Evolutionary conservation across 306 rosid genomes (phyloP), one percentile per base, ranked within the genome.

Genomic region (Cicer chorassanicum): DNA sequence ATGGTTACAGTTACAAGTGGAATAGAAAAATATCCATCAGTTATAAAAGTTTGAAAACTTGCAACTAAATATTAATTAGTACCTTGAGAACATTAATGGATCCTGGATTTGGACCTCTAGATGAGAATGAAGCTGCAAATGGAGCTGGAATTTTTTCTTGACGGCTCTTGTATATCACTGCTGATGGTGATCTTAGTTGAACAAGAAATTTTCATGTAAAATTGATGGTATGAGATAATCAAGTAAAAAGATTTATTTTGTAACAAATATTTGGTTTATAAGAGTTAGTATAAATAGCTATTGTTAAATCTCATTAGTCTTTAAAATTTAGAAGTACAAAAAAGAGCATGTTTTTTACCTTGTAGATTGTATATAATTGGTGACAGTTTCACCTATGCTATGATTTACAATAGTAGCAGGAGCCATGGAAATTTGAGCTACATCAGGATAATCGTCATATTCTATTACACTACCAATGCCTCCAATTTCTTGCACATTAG

Each of bases 91-190:
- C 36, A 79, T 74, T 77, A 8, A 43, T 51, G 4, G 97, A 80
- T 62, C 87, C 93, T 43, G 85, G 78, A 80, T 80, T 88, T 62
- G 98, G 98, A 59, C 98, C 98, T 38, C 97, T 82, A 15, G 98
- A 86, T 60, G 98, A 86, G 79, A 93, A 93, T 46, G 93, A 49
- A 70, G 95, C 95, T 18, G 65, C 24, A 73, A 89, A 75, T 42
- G 93, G 95, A 70, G 98, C 95, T 4, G 12, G 8, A 3, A 6
- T 60, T 55, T 74, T 48, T 65, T 34, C 74, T 74, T 85, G 86
- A 0, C 48, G 79, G 15, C 86, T 73, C 86, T 76, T 93, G 55
- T 81, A 57, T 75, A 93, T 83, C 74, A 86, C 86, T 41, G 97
- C 99, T 48, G 87, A 78, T n/a, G 97, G 86, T 78, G 89, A 79